Evolutionary conservation across 805 yeast genomes (phyloP), one percentile per base, ranked within the genome.

Genomic region (Blastobotrys mokoenaii): DNA sequence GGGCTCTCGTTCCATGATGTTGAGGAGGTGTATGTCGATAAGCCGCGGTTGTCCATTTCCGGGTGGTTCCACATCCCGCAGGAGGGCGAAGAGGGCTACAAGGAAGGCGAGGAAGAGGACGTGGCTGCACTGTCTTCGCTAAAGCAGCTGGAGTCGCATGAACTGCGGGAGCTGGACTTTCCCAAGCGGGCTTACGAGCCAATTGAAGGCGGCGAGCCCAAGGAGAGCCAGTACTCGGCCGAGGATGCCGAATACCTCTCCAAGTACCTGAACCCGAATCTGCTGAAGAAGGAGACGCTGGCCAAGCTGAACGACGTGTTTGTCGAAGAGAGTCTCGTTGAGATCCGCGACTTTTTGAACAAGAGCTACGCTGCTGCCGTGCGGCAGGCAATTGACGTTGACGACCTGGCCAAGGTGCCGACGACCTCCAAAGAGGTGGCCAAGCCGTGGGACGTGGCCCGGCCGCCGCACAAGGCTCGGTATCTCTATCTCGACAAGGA

Each of bases 61-160:
- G 99, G 99, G 1, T 94, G 99, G 99, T 94, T 90, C 61, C 99
- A 93, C 63, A 85, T 89, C 43, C 99, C 99, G 2, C 97, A 93
- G 61, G 68, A 68, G 9, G 97, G 95, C 8, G 99, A 93, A 64
- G 79, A 76, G 30, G 97, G 97, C 0, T 90, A 64, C 58, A 73
- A 79, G 15, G 78, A 77, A 32, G 95, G 94, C 4, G 96, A 87
- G 59, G 88, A 86, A 61, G 90, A 82, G 57, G 76, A 69, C 32
- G 79, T 84, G 1, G 88, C 82, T 54, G 82, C 84, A 0, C 71
- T 73, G 56, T 77, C 87, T 37, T 85, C 96, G 0, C 72, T 88
- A 50, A 87, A 84, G 58, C 90, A 77, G 58, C 66, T 88, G 48
- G 90, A 86, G 55, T 76, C 85, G 8, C 79, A 82, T 47, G 85